Base-by-base conservation (phyloP, 83 land plant species). In the Thuja plicata region DNA sequence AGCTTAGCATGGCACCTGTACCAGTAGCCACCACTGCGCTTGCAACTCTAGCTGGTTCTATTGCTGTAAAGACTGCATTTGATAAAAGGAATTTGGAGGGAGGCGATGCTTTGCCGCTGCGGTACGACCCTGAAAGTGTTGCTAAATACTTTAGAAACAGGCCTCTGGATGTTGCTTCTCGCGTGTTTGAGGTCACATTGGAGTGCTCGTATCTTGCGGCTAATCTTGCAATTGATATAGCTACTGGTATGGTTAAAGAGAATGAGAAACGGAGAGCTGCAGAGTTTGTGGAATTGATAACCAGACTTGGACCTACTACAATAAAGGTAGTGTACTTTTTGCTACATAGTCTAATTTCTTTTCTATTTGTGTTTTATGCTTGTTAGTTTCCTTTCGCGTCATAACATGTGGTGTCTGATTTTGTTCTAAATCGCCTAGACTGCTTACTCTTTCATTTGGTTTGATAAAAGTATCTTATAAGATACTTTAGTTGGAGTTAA, bases 191-290 rank as follows among this genome's bases (percentile, higher is more conserved):
- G 48, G 84, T 81, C 52, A 45, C 30, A 41, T 40, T 43, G 84
- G 84, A 81, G 24, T 81, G 84, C 30, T 81, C 32, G 37, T 79
- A 79, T 27, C n/a, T 43, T 43, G 84, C 84, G 27, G 30, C 45
- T 43, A 27, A 45, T 81, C 45, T 43, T 40, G 52, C 32, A 1
- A 5, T 81, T 81, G 84, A 81, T 27, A 81, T 37, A 13, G 84
- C 84, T 81, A 43, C 52, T 9, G 52, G 32, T 17, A 43, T 1
- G 32, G 32, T 43, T 43, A 81, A 81, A 50, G 52, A 81, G 52
- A 81, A 81, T 81, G 84, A 81, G 50, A 81, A 81, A 81, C 84
- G 45, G 84, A 81, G 84, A 45, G 84, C 84, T 43, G 43, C 84
- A 24, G 84, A 43, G 24, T 19, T 40, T 80, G 48, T 80, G 46